Evolutionary conservation across 192 early-diverging fungal species (phyloP).

Genomic region (Coemansia sp.): DNA sequence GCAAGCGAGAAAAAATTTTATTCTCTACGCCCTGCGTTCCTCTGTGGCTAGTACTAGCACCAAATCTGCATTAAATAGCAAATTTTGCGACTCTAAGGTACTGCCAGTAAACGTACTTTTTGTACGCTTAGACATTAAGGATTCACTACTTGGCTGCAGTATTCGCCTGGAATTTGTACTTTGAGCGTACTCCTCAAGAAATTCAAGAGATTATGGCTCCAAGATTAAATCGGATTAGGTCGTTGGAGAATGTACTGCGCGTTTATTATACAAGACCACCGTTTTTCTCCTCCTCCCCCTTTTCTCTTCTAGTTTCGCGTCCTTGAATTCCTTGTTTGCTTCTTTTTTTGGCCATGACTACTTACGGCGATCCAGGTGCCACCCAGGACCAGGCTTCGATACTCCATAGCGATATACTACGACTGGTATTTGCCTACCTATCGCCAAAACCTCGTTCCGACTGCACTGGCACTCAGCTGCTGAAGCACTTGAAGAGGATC

Average conservation of each 20-base stretch:
- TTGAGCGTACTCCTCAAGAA: background rate
- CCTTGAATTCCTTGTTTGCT: too few relatives aligned
- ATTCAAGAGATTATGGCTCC: background rate
- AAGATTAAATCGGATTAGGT: background rate
- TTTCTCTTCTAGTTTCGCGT: too few relatives aligned
- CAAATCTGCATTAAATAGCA: background rate
- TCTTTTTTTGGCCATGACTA: too few relatives aligned
- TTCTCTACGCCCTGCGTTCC: background rate
- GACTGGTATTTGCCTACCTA: too few relatives aligned
- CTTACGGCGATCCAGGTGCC: too few relatives aligned
- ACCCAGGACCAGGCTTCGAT: too few relatives aligned
- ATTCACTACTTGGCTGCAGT: background rate
- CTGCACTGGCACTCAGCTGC: too few relatives aligned
- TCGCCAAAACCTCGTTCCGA: too few relatives aligned
- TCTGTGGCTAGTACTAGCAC: conserved; percentile 7
- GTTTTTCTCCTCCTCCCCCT: too few relatives aligned
- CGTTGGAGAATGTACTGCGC: background rate
- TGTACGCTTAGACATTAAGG: conserved; percentile 8
- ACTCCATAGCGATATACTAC: too few relatives aligned
- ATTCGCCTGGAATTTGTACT: background rate
- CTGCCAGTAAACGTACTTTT: conserved; percentile 5
- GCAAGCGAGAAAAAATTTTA: conserved; percentile 11
- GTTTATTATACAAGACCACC: too few relatives aligned
- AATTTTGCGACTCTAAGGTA: conserved; percentile 2
- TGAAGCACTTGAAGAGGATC: too few relatives aligned